Percentiles rank a stretch among this genome's conserved stretches.
Evolutionary conservation across 345 rosid genomes (phyloP).

Genomic region (Aquilaria malaccensis): DNA sequence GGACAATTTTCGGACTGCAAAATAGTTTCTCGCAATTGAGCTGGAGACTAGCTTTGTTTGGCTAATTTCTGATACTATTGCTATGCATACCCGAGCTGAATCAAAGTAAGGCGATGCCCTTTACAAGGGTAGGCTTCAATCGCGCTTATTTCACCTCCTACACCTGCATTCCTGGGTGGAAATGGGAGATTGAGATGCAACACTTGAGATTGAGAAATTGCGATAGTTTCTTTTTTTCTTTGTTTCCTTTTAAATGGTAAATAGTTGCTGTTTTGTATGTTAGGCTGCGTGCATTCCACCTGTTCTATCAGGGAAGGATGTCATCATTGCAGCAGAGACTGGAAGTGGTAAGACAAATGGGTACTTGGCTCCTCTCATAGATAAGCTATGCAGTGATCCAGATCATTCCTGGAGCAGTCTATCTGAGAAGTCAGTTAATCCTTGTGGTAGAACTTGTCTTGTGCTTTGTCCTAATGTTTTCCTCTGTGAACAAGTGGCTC

Average conservation of each 20-base stretch:
- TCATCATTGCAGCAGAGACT: constrained; percentile 87
- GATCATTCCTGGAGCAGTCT: constrained; percentile 13
- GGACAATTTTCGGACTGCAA: no score
- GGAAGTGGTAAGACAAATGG: constrained; percentile 95
- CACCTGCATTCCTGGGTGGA: no score
- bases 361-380: constrained; percentile 68
- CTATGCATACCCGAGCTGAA: no score
- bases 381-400: constrained; percentile 30
- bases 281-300: constrained; percentile 71
- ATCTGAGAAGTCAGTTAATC: constrained; percentile 11
- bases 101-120: no score
- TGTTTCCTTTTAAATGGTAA: background rate
- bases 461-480: constrained; percentile 88
- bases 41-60: no score
- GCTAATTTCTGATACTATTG: no score
- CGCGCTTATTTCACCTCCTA: no score
- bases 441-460: constrained; percentile 32
- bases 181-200: no score
- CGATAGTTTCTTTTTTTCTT: background rate
- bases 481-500: constrained; percentile 87
- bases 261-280: background rate
- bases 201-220: no score
- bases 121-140: no score
- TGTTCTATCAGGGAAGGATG: constrained; percentile 79
- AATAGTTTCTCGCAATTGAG: no score